Evolutionary conservation across 768 basidiomycete genomes (phyloP), one percentile per base, ranked within the genome.

Genomic region (Amyloporia xantha): DNA sequence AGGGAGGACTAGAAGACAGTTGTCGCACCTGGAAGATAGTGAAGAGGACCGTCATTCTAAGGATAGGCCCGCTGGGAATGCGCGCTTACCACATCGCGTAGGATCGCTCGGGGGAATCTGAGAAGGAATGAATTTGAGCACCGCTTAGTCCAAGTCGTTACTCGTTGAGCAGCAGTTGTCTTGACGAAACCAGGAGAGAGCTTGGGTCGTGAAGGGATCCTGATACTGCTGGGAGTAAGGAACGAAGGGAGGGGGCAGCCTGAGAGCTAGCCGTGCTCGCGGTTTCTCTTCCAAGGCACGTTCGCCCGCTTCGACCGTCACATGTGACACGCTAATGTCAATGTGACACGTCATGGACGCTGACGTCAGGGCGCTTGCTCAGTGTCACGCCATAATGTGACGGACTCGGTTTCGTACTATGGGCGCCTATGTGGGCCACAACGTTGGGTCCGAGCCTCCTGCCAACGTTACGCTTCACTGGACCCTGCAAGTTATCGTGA

Each of bases 11-110:
- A 87, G 77, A 50, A 85, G 70, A 68, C 84, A 88, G 67, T 86
- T 86, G 70, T 86, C 84, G 71, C 84, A 88, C 84, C 84, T 86
- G 52, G 27, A 48, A 19, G n/a, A n/a, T n/a, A n/a, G n/a, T n/a
- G n/a, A n/a, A n/a, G n/a, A n/a, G n/a, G n/a, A n/a, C n/a, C n/a
- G n/a, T n/a, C n/a, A n/a, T n/a, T n/a, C n/a, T n/a, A n/a, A n/a
- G n/a, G n/a, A n/a, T n/a, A n/a, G n/a, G n/a, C n/a, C n/a, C n/a
- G 15, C 38, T 7, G 20, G 38, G 17, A 10, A 38, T 13, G 17
- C 19, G 7, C 25, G 49, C 60, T 26, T 17, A 62, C 60, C 60
- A 62, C 58, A 62, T 59, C 52, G 56, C 59, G 21, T 55, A 47
- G 37, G 56, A 56, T 54, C 44, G 49, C 25, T 33, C 20, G 38